Evolutionary conservation across 805 yeast species (phyloP).

Genomic region (Kluyveromyces nonfermentans): DNA sequence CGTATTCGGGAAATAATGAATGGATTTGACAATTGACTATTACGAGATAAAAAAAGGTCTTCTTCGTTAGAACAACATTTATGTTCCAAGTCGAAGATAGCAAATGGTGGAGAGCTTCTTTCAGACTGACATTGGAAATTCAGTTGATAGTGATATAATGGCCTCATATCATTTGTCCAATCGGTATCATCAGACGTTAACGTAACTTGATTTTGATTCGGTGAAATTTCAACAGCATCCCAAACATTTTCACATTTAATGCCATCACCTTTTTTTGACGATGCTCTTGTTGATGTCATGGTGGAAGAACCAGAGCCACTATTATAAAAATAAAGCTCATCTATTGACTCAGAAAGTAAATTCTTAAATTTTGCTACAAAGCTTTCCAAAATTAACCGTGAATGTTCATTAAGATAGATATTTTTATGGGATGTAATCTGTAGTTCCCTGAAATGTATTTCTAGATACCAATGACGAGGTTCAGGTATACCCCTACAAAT

Average conservation of each 20-base stretch:
- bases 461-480: not conserved
- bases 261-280: not conserved
- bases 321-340: not conserved
- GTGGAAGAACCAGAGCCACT: not conserved
- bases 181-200: not conserved
- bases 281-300: not conserved
- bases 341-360: not conserved
- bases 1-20: conserved; percentile 6
- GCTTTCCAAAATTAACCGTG: not conserved
- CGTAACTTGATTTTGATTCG: not conserved
- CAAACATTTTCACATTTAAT: not conserved
- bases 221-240: not conserved
- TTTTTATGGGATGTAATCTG: not conserved
- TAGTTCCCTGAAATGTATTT: not conserved
- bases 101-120: not conserved
- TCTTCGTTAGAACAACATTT: conserved; percentile 3
- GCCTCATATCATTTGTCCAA: not conserved
- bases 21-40: conserved; percentile 17
- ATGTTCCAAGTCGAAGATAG: not conserved
- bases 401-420: not conserved
- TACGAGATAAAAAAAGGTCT: conserved; percentile 13
- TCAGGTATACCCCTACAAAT: not conserved
- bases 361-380: not conserved
- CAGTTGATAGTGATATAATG: not conserved
- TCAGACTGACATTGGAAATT: not conserved